Conservation (phyloP, 768 basidiomycete species). For the Harrya chromipes region DNA sequence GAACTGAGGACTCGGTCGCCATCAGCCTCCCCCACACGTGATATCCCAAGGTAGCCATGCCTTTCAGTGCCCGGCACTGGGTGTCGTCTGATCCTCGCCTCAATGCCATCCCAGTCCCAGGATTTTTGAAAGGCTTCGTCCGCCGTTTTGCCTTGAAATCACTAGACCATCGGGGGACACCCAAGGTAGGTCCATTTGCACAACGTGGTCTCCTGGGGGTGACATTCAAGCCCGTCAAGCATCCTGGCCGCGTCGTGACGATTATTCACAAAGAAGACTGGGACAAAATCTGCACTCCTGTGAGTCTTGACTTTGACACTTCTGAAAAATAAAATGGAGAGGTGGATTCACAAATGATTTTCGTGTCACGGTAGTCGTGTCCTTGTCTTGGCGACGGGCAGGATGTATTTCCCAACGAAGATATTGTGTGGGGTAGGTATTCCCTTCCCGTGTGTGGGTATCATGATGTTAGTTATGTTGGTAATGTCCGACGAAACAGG, state of each 20-base stretch:
- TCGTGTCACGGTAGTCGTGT: not conserved
- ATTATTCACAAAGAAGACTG: slow-evolving; percentile 84
- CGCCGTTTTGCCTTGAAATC: slow-evolving; percentile 86
- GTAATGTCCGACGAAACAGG: slow-evolving; percentile 38
- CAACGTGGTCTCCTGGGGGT: too few relatives aligned
- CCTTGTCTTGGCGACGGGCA: not conserved
- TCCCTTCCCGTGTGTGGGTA: too few relatives aligned
- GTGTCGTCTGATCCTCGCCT: not conserved
- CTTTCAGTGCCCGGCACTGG: not conserved
- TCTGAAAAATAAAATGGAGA: not conserved
- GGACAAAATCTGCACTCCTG: slow-evolving; percentile 63
- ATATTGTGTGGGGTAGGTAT: slow-evolving; percentile 58
- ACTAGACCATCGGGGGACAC: slow-evolving; percentile 88
- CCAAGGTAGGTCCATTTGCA: slow-evolving; percentile 46
- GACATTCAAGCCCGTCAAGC: slow-evolving; percentile 32
- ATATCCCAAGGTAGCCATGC: slow-evolving; percentile 55
- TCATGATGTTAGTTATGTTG: not conserved
- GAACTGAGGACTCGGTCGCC: not conserved
- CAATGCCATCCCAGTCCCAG: slow-evolving; percentile 45
- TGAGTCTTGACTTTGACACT: slow-evolving; percentile 27
- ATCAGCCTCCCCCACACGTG: slow-evolving; percentile 77
- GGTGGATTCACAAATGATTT: not conserved
- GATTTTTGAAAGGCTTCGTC: slow-evolving; percentile 85
- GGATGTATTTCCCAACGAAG: slow-evolving; percentile 20
- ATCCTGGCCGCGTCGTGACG: slow-evolving; percentile 79